phyloP scores from a whole-genome alignment of 176 grass and related monocot genomes.

The Oropetium thomaeum region DNA sequence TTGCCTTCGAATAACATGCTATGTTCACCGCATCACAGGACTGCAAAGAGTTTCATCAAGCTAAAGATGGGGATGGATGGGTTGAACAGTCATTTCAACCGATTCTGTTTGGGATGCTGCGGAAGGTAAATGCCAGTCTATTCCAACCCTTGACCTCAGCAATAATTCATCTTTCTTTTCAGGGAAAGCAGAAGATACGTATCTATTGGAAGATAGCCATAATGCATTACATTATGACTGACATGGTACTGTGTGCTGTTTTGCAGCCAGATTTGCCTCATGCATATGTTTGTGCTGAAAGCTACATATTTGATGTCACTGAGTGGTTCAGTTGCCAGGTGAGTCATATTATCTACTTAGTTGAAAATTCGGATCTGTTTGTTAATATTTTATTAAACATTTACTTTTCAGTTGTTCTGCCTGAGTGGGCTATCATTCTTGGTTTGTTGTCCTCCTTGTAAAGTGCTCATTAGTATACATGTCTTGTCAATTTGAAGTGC shows the following conservation, averaged over 20 bases:
- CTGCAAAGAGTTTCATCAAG: conserved; percentile 97
- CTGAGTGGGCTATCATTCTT: background rate
- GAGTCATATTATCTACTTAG: conserved; percentile 31
- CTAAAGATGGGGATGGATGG: conserved; percentile 99
- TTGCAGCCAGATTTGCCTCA: conserved; percentile 71
- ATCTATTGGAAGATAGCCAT: background rate
- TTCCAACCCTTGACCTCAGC: background rate
- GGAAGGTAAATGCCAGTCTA: conserved; percentile 57
- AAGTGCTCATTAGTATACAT: no score
- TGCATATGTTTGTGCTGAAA: conserved; percentile 87
- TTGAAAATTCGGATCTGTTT: conserved; percentile 8
- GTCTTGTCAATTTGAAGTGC: background rate
- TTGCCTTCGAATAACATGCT: background rate
- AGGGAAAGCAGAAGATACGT: background rate
- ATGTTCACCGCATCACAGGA: conserved; percentile 44
- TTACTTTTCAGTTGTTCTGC: conserved; percentile 16
- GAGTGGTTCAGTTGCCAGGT: conserved; percentile 99
- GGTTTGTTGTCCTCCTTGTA: conserved; percentile 9
- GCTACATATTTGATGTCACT: conserved; percentile 91
- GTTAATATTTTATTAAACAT: conserved; percentile 15
- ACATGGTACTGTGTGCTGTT: conserved; percentile 35
- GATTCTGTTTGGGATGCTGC: conserved; percentile 75
- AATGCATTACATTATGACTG: conserved; percentile 29
- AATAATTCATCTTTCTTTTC: conserved; percentile 8
- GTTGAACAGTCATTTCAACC: conserved; percentile 92